Conservation (phyloP, 2,329 filamentous ascomycete genomes). For the Saccharata proteae region DNA sequence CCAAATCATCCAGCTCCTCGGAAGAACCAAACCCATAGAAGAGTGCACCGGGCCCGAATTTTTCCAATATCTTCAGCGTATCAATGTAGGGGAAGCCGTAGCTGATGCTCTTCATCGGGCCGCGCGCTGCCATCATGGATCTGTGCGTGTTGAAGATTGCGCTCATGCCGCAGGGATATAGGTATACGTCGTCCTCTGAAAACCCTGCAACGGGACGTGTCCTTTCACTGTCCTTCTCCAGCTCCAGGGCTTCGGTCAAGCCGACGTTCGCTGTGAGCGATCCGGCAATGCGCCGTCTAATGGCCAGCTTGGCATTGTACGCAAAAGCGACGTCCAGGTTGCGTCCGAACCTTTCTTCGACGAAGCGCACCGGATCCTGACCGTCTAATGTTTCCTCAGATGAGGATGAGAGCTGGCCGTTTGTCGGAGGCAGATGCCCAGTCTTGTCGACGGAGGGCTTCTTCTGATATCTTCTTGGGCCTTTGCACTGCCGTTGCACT, state of each 20-base stretch:
- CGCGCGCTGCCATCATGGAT: conserved; percentile 53
- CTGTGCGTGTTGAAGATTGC: conserved; percentile 84
- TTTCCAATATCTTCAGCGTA: conserved; percentile 86
- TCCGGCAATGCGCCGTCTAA: conserved; percentile 77
- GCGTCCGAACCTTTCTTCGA: conserved; percentile 88
- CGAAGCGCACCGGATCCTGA: conserved; percentile 64
- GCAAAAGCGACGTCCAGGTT: conserved; percentile 75
- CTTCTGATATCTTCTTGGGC: conserved; percentile 70
- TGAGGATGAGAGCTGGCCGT: conserved; percentile 18
- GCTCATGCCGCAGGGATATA: conserved; percentile 88
- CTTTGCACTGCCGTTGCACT: conserved; percentile 43
- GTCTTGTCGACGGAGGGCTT: conserved; percentile 37
- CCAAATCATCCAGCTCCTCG: conserved; percentile 72
- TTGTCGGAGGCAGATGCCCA: conserved; percentile 9
- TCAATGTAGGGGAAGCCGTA: conserved; percentile 97
- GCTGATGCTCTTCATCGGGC: conserved; percentile 63
- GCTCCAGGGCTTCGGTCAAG: conserved; percentile 45
- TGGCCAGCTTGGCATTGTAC: conserved; percentile 71
- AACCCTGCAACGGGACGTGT: conserved; percentile 46
- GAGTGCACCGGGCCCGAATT: conserved; percentile 78
- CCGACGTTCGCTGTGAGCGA: conserved; percentile 65
- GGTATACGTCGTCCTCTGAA: conserved; percentile 74
- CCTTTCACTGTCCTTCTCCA: conserved; percentile 30
- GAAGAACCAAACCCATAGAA: conserved; percentile 78
- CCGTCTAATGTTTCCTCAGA: too few species aligned